Conservation (phyloP, 352 stramenopile genomes). For the Globisporangium barbulae region DNA sequence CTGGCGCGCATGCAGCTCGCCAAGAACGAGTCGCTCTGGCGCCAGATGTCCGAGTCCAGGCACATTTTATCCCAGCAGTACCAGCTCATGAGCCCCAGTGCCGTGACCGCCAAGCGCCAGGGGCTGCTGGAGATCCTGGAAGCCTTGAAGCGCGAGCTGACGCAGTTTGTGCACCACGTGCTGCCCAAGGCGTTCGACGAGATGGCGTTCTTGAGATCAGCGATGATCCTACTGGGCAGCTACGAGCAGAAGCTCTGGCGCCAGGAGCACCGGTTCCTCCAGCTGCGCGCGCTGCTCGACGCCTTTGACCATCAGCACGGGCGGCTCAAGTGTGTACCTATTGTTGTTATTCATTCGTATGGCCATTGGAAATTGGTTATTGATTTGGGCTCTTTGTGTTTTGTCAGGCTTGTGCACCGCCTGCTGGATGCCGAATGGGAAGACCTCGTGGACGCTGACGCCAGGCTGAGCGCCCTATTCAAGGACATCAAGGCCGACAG, state of each 20-base stretch:
- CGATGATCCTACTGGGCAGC: conserved; percentile 34
- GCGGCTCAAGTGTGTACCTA: conserved; percentile 25
- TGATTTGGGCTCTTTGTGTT: not conserved
- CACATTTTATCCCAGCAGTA: conserved; percentile 31
- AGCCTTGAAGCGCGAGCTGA: conserved; percentile 22
- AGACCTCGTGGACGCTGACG: conserved; percentile 73
- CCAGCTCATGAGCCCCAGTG: conserved; percentile 32
- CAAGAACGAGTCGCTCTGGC: conserved; percentile 18
- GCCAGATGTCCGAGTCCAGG: conserved; percentile 18
- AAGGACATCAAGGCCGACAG: conserved; percentile 17
- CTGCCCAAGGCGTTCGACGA: conserved; percentile 25
- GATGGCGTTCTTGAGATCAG: conserved; percentile 38
- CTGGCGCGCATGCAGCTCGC: conserved; percentile 30
- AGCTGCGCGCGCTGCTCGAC: conserved; percentile 27
- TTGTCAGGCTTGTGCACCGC: conserved; percentile 19
- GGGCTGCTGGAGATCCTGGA: conserved; percentile 18
- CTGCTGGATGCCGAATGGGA: conserved; percentile 30
- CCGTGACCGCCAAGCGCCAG: conserved; percentile 8
- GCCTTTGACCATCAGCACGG: conserved; percentile 36
- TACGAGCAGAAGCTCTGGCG: conserved; percentile 50
- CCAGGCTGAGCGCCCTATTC: conserved; percentile 46
- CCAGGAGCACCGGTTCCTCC: conserved; percentile 37
- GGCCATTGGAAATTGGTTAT: not conserved
- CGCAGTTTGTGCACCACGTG: conserved; percentile 19
- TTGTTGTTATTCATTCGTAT: not conserved